Evolutionary conservation across 768 basidiomycete genomes (phyloP).

Genomic region (Thelephora ganbajun): DNA sequence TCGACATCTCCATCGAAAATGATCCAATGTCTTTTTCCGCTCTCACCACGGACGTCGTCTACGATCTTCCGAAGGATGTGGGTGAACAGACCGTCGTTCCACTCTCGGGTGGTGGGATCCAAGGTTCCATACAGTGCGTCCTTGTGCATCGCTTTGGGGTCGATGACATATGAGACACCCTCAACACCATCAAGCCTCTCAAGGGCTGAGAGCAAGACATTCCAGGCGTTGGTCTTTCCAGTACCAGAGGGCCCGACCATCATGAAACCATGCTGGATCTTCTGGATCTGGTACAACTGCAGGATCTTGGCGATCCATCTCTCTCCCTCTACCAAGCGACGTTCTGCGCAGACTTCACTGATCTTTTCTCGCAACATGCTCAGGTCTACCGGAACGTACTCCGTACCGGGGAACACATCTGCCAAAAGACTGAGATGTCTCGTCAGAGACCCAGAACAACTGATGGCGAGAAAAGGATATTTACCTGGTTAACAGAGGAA

Average conservation of each 20-base stretch:
- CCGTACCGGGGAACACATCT: constrained; percentile 95
- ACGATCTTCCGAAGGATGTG: constrained; percentile 96
- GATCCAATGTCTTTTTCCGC: constrained; percentile 95
- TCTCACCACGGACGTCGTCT: constrained; percentile 96
- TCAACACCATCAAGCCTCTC: constrained; percentile 86
- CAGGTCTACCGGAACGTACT: constrained; percentile 81
- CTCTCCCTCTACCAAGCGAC: constrained; percentile 74
- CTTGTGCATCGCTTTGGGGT: constrained; percentile 98
- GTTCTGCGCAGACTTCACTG: constrained; percentile 72
- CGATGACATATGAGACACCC: constrained; percentile 91
- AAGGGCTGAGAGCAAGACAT: constrained; percentile 79
- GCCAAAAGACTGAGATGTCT: constrained; percentile 55
- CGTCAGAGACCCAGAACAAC: constrained; percentile 5
- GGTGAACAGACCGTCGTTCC: constrained; percentile 98
- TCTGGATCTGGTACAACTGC: constrained; percentile 97
- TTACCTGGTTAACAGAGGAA: constrained; percentile 84
- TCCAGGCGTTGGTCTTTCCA: constrained; percentile 97
- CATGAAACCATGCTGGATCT: constrained; percentile 99
- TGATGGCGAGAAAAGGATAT: constrained; percentile 8
- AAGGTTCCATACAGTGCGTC: constrained; percentile 95
- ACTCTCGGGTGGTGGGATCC: constrained; percentile 94
- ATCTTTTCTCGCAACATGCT: constrained; percentile 80
- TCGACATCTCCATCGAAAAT: constrained; percentile 99
- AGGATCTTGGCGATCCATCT: constrained; percentile 92
- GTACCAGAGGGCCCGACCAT: constrained; percentile 98